Base-by-base conservation (phyloP, 2,329 filamentous ascomycete genomes). In the Pseudogymnoascus sp. region DNA sequence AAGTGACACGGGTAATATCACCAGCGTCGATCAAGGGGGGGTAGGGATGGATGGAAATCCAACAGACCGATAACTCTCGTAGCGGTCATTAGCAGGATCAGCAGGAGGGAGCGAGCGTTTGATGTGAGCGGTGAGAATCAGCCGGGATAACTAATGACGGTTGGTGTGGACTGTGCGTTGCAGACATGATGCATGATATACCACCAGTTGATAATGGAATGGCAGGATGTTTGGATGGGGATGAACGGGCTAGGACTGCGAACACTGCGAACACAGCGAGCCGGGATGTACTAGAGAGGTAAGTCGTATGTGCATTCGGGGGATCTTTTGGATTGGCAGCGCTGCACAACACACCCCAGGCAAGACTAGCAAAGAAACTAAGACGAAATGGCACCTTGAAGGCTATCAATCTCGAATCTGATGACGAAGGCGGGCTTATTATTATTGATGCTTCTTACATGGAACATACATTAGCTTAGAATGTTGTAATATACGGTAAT, bases 91-190 rank as follows among this genome's bases (percentile, higher is more conserved):
- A 16, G 43, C 43, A 54, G 14, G 43, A 54, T 54, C 43, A 54
- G 43, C 43, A 54, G n/a, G 43, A 54, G 43, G 43, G 43, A 54
- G 43, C 43, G 43, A 54, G 43, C 43, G 43, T 54, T 54, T 54
- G 43, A 54, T 54, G 43, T 54, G 43, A 54, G 43, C 43, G 43
- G 43, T 54, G 43, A 54, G 43, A 54, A 54, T 54, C 25, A 54
- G 43, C 43, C 25, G 25, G 43, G 43, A 30, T 54, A 16, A 54
- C 9, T 7, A 43, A 54, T 54, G 43, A 18, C 25, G 43, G 43
- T 50, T 9, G 38, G 43, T 54, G 43, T 18, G 43, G 43, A 16
- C 43, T 54, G 43, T 54, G 43, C 43, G 43, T 32, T 54, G 43
- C 43, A 54, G 43, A 54, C 14, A 18, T 5, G 38, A 54, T 54